Evolutionary conservation across 345 rosid genomes (phyloP), one percentile per base, ranked within the genome.

Genomic region (Passiflora organensis): DNA sequence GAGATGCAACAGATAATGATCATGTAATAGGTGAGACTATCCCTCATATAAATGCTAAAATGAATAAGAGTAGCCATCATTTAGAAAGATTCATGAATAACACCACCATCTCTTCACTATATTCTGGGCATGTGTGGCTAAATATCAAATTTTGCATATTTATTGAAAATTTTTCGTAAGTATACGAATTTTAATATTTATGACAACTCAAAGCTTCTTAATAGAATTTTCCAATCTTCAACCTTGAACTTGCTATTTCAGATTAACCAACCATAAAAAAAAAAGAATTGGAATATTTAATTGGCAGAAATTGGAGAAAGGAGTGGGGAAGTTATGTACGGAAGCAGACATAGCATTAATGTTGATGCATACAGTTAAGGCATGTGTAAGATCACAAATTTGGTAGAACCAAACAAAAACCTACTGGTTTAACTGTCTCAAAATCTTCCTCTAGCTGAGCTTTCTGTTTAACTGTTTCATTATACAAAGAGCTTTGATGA

Each of bases 381-480:
- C 5, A 22, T 24, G 25, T 22, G 13, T 8, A 23, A 24, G 13
- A 18, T 50, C 15, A 17, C 9, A 15, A 12, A 50, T 50, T 10
- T 4, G 6, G 24, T 3, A 2, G 17, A 37, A 37, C 25, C 36
- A 46, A 45, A n/a, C 18, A 62, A n/a, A 28, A 8, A 69, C 82
- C 76, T 65, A 84, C 95, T 22, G 56, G 68, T 56, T 59, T 56
- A 19, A 82, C 65, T 58, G 67, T 60, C 55, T 58, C 69, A 73
- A 76, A 87, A 47, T 82, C 83, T 48, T 53, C 71, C 65, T 76
- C 64, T n/a, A 87, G 65, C 59, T 69, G 74, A 75, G 69, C 71
- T 67, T 80, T 85, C 59, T 78, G 82, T 20, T 61, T 60, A 0
- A 82, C 11, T 25, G 97, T 87, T 85, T 84, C 87, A 69, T 73